phyloP scores from a whole-genome alignment of 352 stramenopile species.

The Phytopythium chamaehyphon region DNA sequence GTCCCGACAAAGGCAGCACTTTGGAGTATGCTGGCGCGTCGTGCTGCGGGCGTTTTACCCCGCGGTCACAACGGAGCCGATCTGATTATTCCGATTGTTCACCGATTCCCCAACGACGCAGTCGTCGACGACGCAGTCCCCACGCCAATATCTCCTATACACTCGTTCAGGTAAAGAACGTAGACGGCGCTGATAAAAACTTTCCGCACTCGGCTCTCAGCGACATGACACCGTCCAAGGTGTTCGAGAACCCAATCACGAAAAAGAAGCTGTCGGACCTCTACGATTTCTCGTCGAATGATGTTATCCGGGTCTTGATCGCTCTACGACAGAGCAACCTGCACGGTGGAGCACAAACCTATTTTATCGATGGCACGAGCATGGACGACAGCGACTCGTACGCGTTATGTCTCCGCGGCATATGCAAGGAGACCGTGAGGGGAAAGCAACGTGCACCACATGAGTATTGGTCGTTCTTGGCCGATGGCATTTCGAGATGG shows the following conservation, averaged over 20 bases:
- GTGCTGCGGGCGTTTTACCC: conserved; percentile 12
- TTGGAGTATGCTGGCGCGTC: conserved; percentile 15
- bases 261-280: not conserved
- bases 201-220: not conserved
- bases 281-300: not conserved
- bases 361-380: not conserved
- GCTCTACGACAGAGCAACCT: not conserved
- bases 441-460: too few relatives aligned
- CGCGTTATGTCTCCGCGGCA: too few relatives aligned
- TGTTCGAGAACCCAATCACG: not conserved
- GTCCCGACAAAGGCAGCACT: conserved; percentile 7
- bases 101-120: not conserved
- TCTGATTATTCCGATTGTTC: conserved; percentile 16
- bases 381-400: too few relatives aligned
- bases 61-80: conserved; percentile 9
- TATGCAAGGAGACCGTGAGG: too few relatives aligned
- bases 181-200: not conserved
- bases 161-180: conserved; percentile 12
- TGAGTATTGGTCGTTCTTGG: too few relatives aligned
- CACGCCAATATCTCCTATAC: too few relatives aligned
- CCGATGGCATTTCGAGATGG: too few relatives aligned
- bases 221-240: not conserved
- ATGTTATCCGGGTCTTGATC: not conserved
- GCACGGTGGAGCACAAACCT: not conserved
- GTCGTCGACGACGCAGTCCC: too few relatives aligned